A percentile compares a stretch with the other conserved stretches of the same genome.
phyloP scores from a whole-genome alignment of 805 yeast genomes.

The Lachancea dasiensis region DNA sequence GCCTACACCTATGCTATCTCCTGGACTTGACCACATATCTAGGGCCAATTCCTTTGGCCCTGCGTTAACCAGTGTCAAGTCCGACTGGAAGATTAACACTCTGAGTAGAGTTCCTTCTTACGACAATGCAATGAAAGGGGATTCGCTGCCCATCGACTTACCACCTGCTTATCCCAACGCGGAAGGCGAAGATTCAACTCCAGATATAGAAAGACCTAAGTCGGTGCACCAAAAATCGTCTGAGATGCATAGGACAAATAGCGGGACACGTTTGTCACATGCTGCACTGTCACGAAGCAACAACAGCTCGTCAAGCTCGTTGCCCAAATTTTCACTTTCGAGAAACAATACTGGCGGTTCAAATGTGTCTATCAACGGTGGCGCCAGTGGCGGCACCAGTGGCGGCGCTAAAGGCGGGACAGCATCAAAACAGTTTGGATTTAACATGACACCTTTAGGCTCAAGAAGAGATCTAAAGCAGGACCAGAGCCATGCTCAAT shows the following conservation, averaged over 20 bases:
- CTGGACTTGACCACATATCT: constrained; percentile 52
- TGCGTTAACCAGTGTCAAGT: constrained; percentile 20
- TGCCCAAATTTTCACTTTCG: constrained; percentile 13
- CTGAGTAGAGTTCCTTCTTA: constrained; percentile 81
- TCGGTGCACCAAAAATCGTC: constrained; percentile 24
- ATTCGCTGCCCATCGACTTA: constrained; percentile 43
- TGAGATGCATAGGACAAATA: constrained; percentile 14
- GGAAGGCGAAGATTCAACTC: constrained; percentile 1
- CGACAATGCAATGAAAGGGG: constrained; percentile 63
- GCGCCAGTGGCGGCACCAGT: constrained; percentile 5
- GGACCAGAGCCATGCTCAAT: constrained; percentile 1
- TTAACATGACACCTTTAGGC: constrained; percentile 28
- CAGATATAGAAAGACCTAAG: constrained; percentile 24
- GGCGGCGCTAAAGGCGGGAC: constrained; percentile 14
- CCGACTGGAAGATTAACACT: constrained; percentile 39
- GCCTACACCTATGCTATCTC: constrained; percentile 34
- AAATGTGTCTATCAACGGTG: constrained; percentile 2
- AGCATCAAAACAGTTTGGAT: constrained; percentile 23
- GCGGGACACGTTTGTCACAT: constrained; percentile 15
- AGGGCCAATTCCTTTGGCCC: constrained; percentile 47
- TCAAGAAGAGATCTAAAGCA: constrained; percentile 1
- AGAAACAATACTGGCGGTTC: constrained; percentile 15
- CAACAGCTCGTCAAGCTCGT: constrained; percentile 23
- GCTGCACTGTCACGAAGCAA: constrained; percentile 21
- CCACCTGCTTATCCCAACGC: constrained; percentile 59